Evolutionary conservation across 345 rosid genomes (phyloP), one percentile per base, ranked within the genome.

Genomic region (Arabis alpina): DNA sequence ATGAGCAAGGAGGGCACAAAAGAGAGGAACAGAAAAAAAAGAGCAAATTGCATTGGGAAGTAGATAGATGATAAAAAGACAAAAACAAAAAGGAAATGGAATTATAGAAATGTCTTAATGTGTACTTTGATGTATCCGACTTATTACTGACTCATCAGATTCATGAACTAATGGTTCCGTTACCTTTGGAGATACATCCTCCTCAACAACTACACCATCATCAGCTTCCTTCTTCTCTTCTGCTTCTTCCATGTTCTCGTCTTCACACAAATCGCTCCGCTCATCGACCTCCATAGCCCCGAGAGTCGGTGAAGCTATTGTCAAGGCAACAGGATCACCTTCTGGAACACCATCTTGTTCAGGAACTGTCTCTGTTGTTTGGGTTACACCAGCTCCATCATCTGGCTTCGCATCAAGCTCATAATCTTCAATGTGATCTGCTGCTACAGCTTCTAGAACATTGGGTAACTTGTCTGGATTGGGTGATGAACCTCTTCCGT

Each of bases 121-220:
- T 88, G 91, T 91, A 93, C 85, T 90, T 90, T 89, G 88, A 80
- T 87, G 96, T 93, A 91, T 93, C 97, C 96, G 96, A 86, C 88
- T 88, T 79, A 88, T 77, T 80, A 91, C 82, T 80, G 88, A 84
- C 91, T 85, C 94, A 84, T 84, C 87, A 59, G 86, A 81, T 58
- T 79, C 90, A 64, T 85, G 80, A 83, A 80, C 74, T 68, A 68
- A 59, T 52, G 44, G 41, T 53, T 74, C 58, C 7, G 41, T 28
- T 73, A 64, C 77, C 77, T 64, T 57, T 25, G 36, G 45, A 64
- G 63, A 64, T 56, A 50, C 74, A 67, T 51, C 50, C 30, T 54
- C 76, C 32, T 55, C 76, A 63, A 62, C 55, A 48, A 49, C 50
- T 43, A 54, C 56, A 76, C 42, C 89, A 66, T 79, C 74, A 4